Evolutionary conservation across 371 early-diverging fungal species (phyloP).

Genomic region (Blakeslea trispora): DNA sequence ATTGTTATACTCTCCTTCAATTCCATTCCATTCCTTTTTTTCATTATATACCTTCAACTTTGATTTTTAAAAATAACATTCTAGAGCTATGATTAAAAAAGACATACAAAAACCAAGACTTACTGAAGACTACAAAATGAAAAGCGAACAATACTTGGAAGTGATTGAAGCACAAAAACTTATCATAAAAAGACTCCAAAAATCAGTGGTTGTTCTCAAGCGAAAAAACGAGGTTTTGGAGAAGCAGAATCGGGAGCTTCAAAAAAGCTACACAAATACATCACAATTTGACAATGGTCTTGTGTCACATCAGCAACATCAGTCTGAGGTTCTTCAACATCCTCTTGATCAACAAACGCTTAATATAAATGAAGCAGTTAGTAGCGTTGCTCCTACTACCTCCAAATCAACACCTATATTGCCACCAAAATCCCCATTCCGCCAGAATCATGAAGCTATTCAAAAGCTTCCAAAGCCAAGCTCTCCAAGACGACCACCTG

Average conservation of each 20-base stretch:
- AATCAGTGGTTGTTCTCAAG: slow-evolving; percentile 39
- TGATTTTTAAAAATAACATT: too few relatives aligned
- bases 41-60: too few relatives aligned
- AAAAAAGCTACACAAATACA: slow-evolving; percentile 4
- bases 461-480: slow-evolving; percentile 11
- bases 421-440: slow-evolving; percentile 48
- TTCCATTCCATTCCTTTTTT: too few relatives aligned
- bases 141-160: slow-evolving; percentile 84
- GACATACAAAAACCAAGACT: neutral
- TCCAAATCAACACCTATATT: slow-evolving; percentile 25
- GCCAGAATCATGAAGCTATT: slow-evolving; percentile 17
- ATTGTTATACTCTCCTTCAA: too few relatives aligned
- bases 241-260: slow-evolving; percentile 22
- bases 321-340: neutral
- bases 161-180: slow-evolving; percentile 81
- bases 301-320: neutral
- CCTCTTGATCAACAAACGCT: neutral
- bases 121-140: slow-evolving; percentile 25
- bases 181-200: slow-evolving; percentile 69
- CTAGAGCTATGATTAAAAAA: neutral
- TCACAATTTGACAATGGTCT: neutral
- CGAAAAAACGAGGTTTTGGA: slow-evolving; percentile 49
- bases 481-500: slow-evolving; percentile 19
- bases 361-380: neutral
- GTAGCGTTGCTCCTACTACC: neutral